Base-by-base conservation (phyloP, 345 rosid genomes). In the Barbarea vulgaris region DNA sequence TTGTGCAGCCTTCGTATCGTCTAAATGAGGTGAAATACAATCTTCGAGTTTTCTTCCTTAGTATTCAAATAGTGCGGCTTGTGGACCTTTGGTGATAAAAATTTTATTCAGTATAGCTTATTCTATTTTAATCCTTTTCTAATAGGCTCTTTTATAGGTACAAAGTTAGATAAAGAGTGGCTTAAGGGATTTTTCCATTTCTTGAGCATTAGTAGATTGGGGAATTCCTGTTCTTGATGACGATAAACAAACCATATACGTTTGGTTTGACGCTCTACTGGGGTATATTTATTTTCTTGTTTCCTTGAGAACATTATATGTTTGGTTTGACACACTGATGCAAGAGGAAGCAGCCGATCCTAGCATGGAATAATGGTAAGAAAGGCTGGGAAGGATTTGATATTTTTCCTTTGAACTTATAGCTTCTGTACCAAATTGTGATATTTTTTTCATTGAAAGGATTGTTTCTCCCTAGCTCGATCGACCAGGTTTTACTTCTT, bases 201-300 rank as follows among this genome's bases (percentile, higher is more conserved):
- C 97, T 53, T 86, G 98, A 53, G 97, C 96, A 80, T 84, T 91
- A 55, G 98, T 94, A 53, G 97, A 91, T 9, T 94, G 98, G 98
- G 98, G 97, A 44, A 94, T 94, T 76, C 97, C 93, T 44, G 95
- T 91, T 72, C 97, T 97, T 77, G 85, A 85, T 67, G 97, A 94
- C 74, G 73, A 83, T 27, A 89, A 84, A 66, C 98, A 94, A 79
- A 94, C 98, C 7, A 89, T 91, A 71, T 94, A 94, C 81, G 98
- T 94, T 69, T 94, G 98, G 97, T 94, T 94, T 84, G 98, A 94
- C 68, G 98, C 98, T 70, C 83, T 94, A 33, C 83, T 91, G 4
- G 98, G 98, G 97, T 94, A 91, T 44, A 11, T 72, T 64, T 75
- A 57, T 33, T 61, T 77, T 17, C 12, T 21, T 2, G 31, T 54